These are phyloP conservation scores for Mycena filopes DNA, from an alignment of 768 basidiomycete genomes.

Conservation along the genomic window DNA sequence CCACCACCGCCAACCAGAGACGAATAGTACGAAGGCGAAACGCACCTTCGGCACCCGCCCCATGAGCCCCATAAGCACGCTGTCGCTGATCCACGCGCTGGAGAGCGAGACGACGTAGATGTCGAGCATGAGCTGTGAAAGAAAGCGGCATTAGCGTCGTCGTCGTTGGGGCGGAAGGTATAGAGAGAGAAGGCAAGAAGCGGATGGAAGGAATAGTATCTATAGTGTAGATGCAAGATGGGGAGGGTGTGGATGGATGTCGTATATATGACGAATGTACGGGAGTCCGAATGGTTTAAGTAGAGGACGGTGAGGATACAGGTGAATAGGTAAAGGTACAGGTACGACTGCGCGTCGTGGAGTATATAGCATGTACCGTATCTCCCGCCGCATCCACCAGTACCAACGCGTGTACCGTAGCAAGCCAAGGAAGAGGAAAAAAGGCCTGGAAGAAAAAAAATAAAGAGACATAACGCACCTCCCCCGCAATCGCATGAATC, in stretches of 20 bases:
- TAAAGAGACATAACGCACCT: slow-evolving; percentile 39
- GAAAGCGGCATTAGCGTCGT: too few species aligned
- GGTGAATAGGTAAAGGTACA: too few species aligned
- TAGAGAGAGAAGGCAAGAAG: background rate
- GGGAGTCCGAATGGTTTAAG: background rate
- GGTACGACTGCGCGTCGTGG: too few species aligned
- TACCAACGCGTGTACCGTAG: too few species aligned
- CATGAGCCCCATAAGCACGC: slow-evolving; percentile 87
- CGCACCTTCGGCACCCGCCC: slow-evolving; percentile 72
- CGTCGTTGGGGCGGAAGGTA: too few species aligned
- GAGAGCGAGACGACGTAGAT: slow-evolving; percentile 92
- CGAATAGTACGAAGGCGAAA: background rate
- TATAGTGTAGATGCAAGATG: background rate
- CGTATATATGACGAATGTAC: too few species aligned
- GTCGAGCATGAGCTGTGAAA: slow-evolving; percentile 73
- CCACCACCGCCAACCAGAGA: background rate
- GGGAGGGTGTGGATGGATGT: too few species aligned
- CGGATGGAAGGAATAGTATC: background rate
- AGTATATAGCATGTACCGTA: too few species aligned
- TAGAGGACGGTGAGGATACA: too few species aligned
- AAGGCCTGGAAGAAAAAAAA: background rate
- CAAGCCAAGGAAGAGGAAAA: background rate
- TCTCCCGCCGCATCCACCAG: too few species aligned
- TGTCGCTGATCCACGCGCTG: slow-evolving; percentile 89
- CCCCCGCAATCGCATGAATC: slow-evolving; percentile 89